phyloP scores from a whole-genome alignment of 2,329 filamentous ascomycete genomes.

The Hymenoscyphus linearis region DNA sequence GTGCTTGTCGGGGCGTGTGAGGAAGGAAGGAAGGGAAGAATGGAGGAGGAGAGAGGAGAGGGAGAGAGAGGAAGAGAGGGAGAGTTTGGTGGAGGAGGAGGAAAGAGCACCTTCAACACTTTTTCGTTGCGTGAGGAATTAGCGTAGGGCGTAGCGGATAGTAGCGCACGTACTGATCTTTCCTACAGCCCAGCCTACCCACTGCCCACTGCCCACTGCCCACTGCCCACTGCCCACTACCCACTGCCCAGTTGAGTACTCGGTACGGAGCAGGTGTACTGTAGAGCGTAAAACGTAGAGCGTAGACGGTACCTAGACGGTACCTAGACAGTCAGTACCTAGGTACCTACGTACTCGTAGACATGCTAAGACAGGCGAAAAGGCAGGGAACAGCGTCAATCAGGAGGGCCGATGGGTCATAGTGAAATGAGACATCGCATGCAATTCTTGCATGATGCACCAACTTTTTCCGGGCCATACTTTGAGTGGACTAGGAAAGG shows the following conservation, averaged over 20 bases:
- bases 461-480: neutral
- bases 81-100: neutral
- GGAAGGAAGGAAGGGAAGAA: neutral
- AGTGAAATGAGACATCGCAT: slow-evolving; percentile 6
- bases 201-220: too few relatives aligned
- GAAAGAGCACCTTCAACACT: neutral
- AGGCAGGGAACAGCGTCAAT: slow-evolving; percentile 5
- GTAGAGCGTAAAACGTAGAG: too few relatives aligned
- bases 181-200: too few relatives aligned
- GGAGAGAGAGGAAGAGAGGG: neutral
- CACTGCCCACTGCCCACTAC: too few relatives aligned
- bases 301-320: too few relatives aligned
- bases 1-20: neutral
- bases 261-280: too few relatives aligned
- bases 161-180: too few relatives aligned
- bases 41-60: neutral
- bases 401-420: slow-evolving; percentile 5
- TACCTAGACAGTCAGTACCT: too few relatives aligned
- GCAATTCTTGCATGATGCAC: slow-evolving; percentile 12
- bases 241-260: too few relatives aligned
- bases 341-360: too few relatives aligned
- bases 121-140: neutral
- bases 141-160: too few relatives aligned
- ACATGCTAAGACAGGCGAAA: too few relatives aligned
- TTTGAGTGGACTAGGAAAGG: slow-evolving; percentile 4